Base-by-base conservation (phyloP, 2,329 filamentous ascomycete species). In the Tolypocladium ovalisporum region DNA sequence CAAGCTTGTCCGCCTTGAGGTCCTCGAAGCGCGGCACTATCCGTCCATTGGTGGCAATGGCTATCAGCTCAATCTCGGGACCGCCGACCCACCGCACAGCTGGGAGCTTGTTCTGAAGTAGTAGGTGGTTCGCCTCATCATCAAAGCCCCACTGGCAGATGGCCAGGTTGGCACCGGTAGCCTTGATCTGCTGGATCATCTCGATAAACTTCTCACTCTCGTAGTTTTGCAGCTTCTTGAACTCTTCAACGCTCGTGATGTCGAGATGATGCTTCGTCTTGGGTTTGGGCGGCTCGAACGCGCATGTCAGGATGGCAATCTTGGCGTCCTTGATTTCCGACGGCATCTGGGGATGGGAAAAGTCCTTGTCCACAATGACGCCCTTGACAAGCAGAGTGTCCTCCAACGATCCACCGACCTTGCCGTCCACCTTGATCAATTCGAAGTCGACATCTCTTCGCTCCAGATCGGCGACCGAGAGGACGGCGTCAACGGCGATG, bases 111-210 rank as follows among this genome's bases (percentile, higher is more conserved):
- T 97, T 97, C 77, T 97, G 95, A 60, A 99, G 85, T 39, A 99
- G 83, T 59, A 99, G 78, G 75, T 99, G 94, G 78, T 99, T 99
- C 62, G 94, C 94, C 77, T 99, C 94, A 69, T 99, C 94, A 71
- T 99, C 94, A 70, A 99, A 99, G 64, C 94, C 94, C 94, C 95
- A 99, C 73, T 99, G 95, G 76, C 94, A 99, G 69, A 99, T 96
- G 62, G 92, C 94, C 60, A 99, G 82, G 77, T 99, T 99, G 63
- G 94, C 94, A 61, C 94, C 94, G 0, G 93, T 95, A 67, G 89
- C 89, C 79, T 99, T 99, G 79, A 99, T 94, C 75, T 97, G 89
- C 71, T 95, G 82, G 67, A 99, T 97, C 94, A 99, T 99, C 78
- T 97, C 93, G 59, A 90, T 83, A 71, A 99, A 99, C 77, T 97